These are phyloP conservation scores for Neofusicoccum umdonicola DNA, from an alignment of 2,329 filamentous ascomycete species.

Conservation along the genomic window DNA sequence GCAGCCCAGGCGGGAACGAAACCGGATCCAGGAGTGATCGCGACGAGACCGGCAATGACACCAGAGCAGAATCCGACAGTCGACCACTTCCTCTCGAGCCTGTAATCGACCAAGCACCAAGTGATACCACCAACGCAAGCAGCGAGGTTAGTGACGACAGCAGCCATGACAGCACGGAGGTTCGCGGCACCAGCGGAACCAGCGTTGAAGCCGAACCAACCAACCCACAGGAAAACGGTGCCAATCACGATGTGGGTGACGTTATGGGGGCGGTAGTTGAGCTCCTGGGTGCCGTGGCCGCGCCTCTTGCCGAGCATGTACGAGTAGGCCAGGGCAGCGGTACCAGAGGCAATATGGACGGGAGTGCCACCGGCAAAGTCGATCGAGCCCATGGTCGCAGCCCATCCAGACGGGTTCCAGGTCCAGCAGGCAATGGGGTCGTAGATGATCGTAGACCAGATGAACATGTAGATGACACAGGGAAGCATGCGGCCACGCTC, in stretches of 20 bases:
- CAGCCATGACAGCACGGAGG: slow-evolving; percentile 81
- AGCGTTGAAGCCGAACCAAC: slow-evolving; percentile 94
- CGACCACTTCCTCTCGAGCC: slow-evolving; percentile 86
- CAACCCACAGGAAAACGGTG: slow-evolving; percentile 91
- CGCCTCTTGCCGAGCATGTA: slow-evolving; percentile 85
- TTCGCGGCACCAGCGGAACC: slow-evolving; percentile 80
- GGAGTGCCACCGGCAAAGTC: slow-evolving; percentile 90
- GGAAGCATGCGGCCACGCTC: slow-evolving; percentile 87
- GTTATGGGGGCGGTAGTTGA: slow-evolving; percentile 91
- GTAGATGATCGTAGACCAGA: slow-evolving; percentile 88
- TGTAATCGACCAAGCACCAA: slow-evolving; percentile 86
- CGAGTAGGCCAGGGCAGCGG: slow-evolving; percentile 82
- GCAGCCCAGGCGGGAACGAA: slow-evolving; percentile 84
- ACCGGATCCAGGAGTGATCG: slow-evolving; percentile 84
- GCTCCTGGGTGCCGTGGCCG: slow-evolving; percentile 80
- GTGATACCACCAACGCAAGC: slow-evolving; percentile 82
- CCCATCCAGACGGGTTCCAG: slow-evolving; percentile 84
- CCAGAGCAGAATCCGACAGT: slow-evolving; percentile 92
- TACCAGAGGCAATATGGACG: slow-evolving; percentile 82
- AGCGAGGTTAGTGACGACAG: slow-evolving; percentile 79
- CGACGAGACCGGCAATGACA: slow-evolving; percentile 81
- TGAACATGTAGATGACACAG: slow-evolving; percentile 86
- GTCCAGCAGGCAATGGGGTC: slow-evolving; percentile 95
- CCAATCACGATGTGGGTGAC: slow-evolving; percentile 90
- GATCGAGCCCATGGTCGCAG: slow-evolving; percentile 72